phyloP scores from a whole-genome alignment of 495 filamentous ascomycete genomes.

The Daldinia grandis region DNA sequence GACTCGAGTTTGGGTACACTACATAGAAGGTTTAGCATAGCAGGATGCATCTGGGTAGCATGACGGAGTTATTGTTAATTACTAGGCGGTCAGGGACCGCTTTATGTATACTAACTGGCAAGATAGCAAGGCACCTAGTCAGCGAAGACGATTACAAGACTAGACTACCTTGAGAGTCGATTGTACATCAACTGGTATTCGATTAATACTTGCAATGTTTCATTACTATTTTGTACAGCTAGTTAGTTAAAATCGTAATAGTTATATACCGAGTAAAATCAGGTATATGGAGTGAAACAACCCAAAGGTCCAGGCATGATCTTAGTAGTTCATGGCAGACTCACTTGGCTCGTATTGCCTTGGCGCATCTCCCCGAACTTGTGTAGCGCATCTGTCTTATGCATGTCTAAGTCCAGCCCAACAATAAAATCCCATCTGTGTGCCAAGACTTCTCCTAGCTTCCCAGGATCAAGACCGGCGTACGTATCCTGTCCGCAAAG shows the following conservation, averaged over 20 bases:
- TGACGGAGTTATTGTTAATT: neutral
- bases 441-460: too few species aligned
- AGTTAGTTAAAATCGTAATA: neutral
- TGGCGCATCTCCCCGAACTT: too few species aligned
- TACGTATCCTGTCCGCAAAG: too few species aligned
- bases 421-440: too few species aligned
- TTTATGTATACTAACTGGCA: neutral
- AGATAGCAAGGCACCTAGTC: neutral
- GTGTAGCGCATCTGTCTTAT: too few species aligned
- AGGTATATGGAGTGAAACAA: too few species aligned
- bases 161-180: neutral
- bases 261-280: neutral
- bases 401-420: too few species aligned
- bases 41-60: neutral
- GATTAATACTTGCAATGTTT: neutral
- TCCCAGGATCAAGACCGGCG: too few species aligned
- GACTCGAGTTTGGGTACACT: neutral
- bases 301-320: too few species aligned
- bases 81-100: neutral
- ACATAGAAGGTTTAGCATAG: neutral
- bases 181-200: neutral
- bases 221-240: neutral
- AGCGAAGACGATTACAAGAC: neutral
- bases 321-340: too few species aligned
- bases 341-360: too few species aligned